A percentile compares a stretch with the other conserved stretches of the same genome.
These are phyloP conservation scores for Tephrocybe rancida DNA, from an alignment of 768 basidiomycete species.

Conservation along the genomic window DNA sequence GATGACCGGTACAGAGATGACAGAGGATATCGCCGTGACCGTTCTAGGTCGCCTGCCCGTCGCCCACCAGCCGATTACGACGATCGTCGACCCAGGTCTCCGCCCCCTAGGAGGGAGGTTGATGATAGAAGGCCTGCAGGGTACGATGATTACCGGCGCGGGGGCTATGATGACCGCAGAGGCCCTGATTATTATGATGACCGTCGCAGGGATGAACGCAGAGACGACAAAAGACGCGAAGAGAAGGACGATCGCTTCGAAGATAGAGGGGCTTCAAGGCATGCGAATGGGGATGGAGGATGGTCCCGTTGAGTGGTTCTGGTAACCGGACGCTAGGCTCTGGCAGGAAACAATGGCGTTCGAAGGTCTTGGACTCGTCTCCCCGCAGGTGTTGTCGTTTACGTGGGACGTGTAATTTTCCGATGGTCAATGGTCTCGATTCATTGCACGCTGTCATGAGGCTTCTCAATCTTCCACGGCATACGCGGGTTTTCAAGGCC, in stretches of 20 bases:
- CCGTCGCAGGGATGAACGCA: constrained; percentile 83
- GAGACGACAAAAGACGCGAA: constrained; percentile 80
- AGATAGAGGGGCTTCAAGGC: constrained; percentile 72
- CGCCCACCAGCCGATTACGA: constrained; percentile 59
- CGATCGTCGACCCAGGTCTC: constrained; percentile 82
- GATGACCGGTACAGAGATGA: constrained; percentile 62
- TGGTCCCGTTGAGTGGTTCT: constrained; percentile 68
- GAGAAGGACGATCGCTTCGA: constrained; percentile 84
- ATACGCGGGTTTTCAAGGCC: constrained; percentile 1
- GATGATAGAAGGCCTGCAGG: constrained; percentile 90
- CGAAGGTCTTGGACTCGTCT: constrained; percentile 49
- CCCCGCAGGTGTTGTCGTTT: constrained; percentile 51
- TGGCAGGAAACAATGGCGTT: constrained; percentile 38
- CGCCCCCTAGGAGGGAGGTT: constrained; percentile 76
- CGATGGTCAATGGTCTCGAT: constrained; percentile 46
- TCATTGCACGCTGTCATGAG: constrained; percentile 35
- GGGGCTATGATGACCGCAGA: constrained; percentile 82
- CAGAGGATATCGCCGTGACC: constrained; percentile 69
- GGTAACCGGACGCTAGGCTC: constrained; percentile 33
- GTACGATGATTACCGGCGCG: constrained; percentile 90
- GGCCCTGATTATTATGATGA: constrained; percentile 86
- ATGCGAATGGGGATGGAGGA: constrained; percentile 76
- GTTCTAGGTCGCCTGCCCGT: constrained; percentile 82
- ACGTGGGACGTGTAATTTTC: constrained; percentile 55
- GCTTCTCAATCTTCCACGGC: constrained; percentile 16